Evolutionary conservation across 2,329 filamentous ascomycete genomes (phyloP), one percentile per base, ranked within the genome.

Genomic region (Aspergillus transmontanensis): DNA sequence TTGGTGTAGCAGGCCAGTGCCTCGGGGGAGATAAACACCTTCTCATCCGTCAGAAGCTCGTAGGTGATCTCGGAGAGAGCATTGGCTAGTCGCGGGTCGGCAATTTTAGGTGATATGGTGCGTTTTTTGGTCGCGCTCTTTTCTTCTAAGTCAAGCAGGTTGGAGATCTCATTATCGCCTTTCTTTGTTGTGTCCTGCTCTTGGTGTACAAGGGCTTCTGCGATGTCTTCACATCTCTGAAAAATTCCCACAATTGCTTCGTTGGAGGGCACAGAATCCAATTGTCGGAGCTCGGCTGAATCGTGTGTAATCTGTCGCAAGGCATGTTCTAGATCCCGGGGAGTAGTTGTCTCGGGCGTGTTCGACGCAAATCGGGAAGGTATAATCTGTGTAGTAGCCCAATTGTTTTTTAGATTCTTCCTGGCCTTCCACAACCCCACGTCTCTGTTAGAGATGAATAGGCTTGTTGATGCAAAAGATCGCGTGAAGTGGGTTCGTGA

Each of bases 21-120:
- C 34, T 85, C 81, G 10, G 90, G 87, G 5, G 91, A 91, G 73
- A 98, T 91, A 79, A 93, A 91, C 55, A 97, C 89, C 64, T 90
- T 88, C 4, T 90, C 88, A 69, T 94, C 87, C 55, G 85, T 85
- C 63, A 96, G 76, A 60, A 97, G 85, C 43, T 85, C 81, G 75
- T 91, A 90, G n/a, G 90, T 88, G 16, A 84, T 77, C 26, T 79
- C 75, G 14, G 84, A 85, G 64, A 89, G 78, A 41, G 79, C 75
- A 23, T 78, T 77, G 30, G 81, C 76, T 5, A 78, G 72, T 60
- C 75, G 77, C 21, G 72, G 65, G 50, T 76, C 76, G 26, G 77
- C 72, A 32, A 72, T 60, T 46, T 41, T 71, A 19, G 73, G 67
- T 9, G 68, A 64, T 57, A 69, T 71, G 58, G 66, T 57, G 62